Conservation (phyloP, 176 grass and related monocot genomes). For the Microstegium vimineum region DNA sequence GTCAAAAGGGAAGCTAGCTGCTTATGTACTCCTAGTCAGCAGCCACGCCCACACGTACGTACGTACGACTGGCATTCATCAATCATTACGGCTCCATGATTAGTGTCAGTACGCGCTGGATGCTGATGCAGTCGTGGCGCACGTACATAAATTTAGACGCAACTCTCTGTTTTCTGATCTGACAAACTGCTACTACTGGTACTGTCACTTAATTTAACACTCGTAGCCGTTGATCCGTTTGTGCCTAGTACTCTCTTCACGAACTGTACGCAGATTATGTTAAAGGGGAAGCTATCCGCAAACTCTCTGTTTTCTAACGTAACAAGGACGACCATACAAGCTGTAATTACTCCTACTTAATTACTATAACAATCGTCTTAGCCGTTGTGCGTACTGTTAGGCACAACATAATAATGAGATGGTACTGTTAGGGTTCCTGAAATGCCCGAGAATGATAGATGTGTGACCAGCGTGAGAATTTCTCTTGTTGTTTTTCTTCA, state of each 20-base stretch:
- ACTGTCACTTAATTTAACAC: not conserved
- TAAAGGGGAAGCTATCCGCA: not conserved
- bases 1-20: not conserved
- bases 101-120: not conserved
- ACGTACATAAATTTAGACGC: not conserved
- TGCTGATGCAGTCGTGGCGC: not conserved
- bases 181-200: not conserved
- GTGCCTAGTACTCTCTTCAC: not conserved
- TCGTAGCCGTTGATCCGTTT: not conserved
- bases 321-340: not conserved
- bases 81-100: not conserved
- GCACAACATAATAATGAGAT: no score
- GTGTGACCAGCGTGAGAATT: not conserved
- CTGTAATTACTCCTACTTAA: not conserved
- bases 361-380: not conserved
- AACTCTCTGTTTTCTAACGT: not conserved
- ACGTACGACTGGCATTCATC: not conserved
- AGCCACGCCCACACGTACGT: not conserved
- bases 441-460: not conserved
- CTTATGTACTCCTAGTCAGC: no score
- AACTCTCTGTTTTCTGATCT: not conserved
- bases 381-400: not conserved
- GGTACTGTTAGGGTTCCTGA: not conserved
- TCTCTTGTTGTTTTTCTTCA: not conserved
- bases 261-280: not conserved